Evolutionary conservation across 164 flowering plant genomes (phyloP), one percentile per base, ranked within the genome.

Genomic region (Aristolochia fimbriata): DNA sequence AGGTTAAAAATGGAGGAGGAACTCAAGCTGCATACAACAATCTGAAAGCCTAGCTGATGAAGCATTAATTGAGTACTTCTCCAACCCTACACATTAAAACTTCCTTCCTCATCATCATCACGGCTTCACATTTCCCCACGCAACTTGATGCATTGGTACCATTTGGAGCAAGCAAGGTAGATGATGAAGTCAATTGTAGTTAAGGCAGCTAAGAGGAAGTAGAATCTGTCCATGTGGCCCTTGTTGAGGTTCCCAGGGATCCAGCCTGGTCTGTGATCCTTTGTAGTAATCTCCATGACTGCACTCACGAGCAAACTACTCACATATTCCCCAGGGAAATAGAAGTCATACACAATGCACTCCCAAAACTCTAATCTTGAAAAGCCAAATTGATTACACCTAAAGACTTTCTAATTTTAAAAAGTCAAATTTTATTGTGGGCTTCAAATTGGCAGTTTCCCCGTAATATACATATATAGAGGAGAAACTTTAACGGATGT

Each of bases 311-410:
- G 65, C 71, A 91, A 69, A 77, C 83, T 85, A 46, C 97, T 88
- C 17, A 83, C 88, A 45, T 82, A 91, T 91, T 91, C 52, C 97
- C 96, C 0, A 91, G 75, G 3, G 96, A 91, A 55, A 88, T 88
- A 2, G 98, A 91, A 13, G 92, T 83, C 92, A 87, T 88, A 69
- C 92, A 85, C 22, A 91, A 92, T 11, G 96, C 95, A 64, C 96
- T 88, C 10, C 96, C 98, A 21, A 91, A 88, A 71, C 96, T 88
- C 74, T 16, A 91, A 74, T 19, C 90, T n/a, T n/a, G n/a, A n/a
- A n/a, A n/a, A n/a, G n/a, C n/a, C n/a, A n/a, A n/a, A n/a, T n/a
- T n/a, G n/a, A n/a, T n/a, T n/a, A n/a, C 88, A 54, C 86, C 96
- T 1, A 94, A 96, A 11, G 92, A 68, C 63, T 88, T 92, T 2